Conservation (phyloP, 352 stramenopile species). For the Pythium monospermum region DNA sequence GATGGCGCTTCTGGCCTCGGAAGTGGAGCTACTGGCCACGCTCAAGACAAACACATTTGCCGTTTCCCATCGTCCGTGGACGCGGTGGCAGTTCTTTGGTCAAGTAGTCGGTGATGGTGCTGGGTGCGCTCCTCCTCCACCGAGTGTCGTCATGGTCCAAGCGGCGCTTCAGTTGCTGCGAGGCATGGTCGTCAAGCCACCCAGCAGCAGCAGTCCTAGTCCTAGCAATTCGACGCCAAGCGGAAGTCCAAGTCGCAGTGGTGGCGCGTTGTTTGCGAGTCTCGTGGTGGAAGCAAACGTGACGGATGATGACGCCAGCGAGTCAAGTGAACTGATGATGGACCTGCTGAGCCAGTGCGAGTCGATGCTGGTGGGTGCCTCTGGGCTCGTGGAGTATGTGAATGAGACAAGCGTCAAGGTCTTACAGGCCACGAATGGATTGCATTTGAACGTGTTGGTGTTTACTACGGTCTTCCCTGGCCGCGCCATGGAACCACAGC, state of each 20-base stretch:
- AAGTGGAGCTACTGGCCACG: background rate
- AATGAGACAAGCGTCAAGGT: too few species aligned
- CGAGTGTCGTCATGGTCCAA: background rate
- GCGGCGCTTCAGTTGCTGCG: slow-evolving; percentile 6
- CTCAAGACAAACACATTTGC: background rate
- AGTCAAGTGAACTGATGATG: too few species aligned
- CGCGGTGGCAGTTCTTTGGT: slow-evolving; percentile 18
- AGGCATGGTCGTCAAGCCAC: too few species aligned
- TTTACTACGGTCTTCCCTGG: too few species aligned
- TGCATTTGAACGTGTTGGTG: too few species aligned
- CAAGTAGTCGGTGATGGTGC: slow-evolving; percentile 7
- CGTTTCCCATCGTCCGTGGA: slow-evolving; percentile 13
- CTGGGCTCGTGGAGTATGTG: background rate
- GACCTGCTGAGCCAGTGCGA: slow-evolving; percentile 8
- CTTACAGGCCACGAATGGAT: too few species aligned
- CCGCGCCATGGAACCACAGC: too few species aligned
- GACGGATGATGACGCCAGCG: background rate
- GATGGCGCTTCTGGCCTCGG: too few species aligned
- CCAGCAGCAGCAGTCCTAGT: too few species aligned
- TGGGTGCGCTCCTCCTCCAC: background rate
- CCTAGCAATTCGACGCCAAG: background rate
- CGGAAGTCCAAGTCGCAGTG: too few species aligned
- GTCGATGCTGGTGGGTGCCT: background rate
- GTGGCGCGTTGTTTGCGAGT: background rate
- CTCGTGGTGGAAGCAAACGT: slow-evolving; percentile 10